phyloP scores from a whole-genome alignment of 1,284 basidiomycete species.

The Pholiota adiposa region DNA sequence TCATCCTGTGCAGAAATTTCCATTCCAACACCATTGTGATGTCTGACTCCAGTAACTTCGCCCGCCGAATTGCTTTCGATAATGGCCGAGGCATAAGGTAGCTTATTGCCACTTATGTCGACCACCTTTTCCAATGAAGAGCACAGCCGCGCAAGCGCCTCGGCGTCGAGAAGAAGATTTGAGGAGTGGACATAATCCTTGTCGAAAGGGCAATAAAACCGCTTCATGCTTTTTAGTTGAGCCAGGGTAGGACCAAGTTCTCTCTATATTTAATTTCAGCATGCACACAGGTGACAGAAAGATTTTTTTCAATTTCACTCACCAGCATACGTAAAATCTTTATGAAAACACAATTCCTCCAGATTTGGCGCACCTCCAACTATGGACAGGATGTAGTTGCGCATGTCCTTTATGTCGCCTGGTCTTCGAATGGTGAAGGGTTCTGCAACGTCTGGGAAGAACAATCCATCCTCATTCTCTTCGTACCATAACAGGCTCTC shows the following conservation, averaged over 20 bases:
- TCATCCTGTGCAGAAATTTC: not conserved
- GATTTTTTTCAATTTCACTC: not conserved
- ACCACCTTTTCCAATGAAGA: not conserved
- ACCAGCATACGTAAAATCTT: not conserved
- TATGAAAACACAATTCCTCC: not conserved
- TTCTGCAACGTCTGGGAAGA: not conserved
- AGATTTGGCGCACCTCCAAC: not conserved
- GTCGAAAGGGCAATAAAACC: no score
- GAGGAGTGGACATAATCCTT: no score
- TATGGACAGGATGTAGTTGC: constrained; percentile 1
- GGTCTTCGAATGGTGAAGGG: no score
- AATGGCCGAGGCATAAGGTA: not conserved
- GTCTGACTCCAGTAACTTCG: not conserved
- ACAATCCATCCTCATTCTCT: not conserved
- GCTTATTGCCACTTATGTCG: not conserved
- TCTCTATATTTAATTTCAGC: no score
- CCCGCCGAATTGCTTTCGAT: not conserved
- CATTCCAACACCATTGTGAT: not conserved
- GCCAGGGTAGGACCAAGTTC: no score
- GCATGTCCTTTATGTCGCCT: not conserved
- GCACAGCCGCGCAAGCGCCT: not conserved
- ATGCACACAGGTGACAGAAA: no score
- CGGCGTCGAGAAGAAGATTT: not conserved
- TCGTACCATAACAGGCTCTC: not conserved
- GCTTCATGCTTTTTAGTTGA: no score